Evolutionary conservation across 2,329 filamentous ascomycete species (phyloP).

Genomic region (Orbilia quercus): DNA sequence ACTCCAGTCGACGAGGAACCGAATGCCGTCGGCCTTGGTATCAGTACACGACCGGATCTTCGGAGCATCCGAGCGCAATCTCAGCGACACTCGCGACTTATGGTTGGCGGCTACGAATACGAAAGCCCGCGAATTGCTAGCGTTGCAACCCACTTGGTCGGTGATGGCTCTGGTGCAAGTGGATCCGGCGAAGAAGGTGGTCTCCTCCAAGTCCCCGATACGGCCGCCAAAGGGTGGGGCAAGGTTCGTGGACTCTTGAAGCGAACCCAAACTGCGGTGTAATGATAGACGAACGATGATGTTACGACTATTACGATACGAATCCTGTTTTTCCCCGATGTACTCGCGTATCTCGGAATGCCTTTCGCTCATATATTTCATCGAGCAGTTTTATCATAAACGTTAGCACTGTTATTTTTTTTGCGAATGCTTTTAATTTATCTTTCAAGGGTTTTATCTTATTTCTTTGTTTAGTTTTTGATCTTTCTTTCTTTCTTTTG

Average conservation of each 20-base stretch:
- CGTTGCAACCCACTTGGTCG: slow-evolving; percentile 37
- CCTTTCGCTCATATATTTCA: slow-evolving; percentile 45
- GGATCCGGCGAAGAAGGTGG: slow-evolving; percentile 41
- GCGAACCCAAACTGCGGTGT: slow-evolving; percentile 35
- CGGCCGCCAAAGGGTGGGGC: slow-evolving; percentile 40
- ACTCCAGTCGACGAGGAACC: slow-evolving; percentile 49
- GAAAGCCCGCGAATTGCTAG: slow-evolving; percentile 52
- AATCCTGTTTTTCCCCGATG: slow-evolving; percentile 13
- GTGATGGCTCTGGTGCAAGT: slow-evolving; percentile 39
- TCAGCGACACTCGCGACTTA: slow-evolving; percentile 52
- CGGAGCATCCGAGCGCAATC: slow-evolving; percentile 39
- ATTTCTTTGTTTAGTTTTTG: slow-evolving; percentile 6
- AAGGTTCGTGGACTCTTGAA: slow-evolving; percentile 54
- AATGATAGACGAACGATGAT: slow-evolving; percentile 36
- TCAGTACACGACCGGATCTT: slow-evolving; percentile 31
- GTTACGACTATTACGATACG: slow-evolving; percentile 37
- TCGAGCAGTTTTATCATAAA: slow-evolving; percentile 21
- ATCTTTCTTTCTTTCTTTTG: slow-evolving; percentile 17
- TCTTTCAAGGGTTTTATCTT: not conserved
- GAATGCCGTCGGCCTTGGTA: slow-evolving; percentile 31
- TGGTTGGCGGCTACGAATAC: slow-evolving; percentile 53
- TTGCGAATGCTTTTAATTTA: not conserved
- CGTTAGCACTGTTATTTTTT: not conserved
- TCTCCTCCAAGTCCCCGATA: slow-evolving; percentile 18
- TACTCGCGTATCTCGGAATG: slow-evolving; percentile 4